Conservation (phyloP, 495 filamentous ascomycete genomes). For the Staphylotrichum longicolle region DNA sequence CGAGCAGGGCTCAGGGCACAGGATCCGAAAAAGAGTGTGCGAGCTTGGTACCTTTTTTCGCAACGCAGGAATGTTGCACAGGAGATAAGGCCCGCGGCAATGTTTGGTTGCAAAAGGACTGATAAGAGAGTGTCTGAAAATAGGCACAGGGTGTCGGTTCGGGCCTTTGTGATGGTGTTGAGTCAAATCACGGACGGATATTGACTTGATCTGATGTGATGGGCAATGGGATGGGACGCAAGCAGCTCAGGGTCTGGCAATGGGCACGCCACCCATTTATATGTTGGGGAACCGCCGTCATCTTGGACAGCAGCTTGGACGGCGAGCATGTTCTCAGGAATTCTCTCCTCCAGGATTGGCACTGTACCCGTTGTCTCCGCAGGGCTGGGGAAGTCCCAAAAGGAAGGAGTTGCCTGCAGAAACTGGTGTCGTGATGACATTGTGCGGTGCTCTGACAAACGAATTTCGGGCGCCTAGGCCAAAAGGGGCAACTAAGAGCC, state of each 20-base stretch:
- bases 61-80: constrained; percentile 23
- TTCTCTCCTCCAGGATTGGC: constrained; percentile 1
- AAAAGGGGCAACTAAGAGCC: constrained; percentile 26
- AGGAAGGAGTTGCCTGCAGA: constrained; percentile 24
- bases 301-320: not conserved
- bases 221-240: not conserved
- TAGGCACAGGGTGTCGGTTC: constrained; percentile 14
- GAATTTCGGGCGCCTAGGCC: constrained; percentile 27
- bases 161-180: constrained; percentile 9
- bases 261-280: constrained; percentile 24
- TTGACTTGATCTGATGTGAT: constrained; percentile 10
- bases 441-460: constrained; percentile 29
- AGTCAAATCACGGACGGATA: constrained; percentile 14
- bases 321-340: constrained; percentile 13
- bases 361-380: constrained; percentile 21
- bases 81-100: constrained; percentile 30
- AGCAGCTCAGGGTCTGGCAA: not conserved
- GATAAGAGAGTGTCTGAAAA: constrained; percentile 30
- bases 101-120: constrained; percentile 27
- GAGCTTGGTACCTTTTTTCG: constrained; percentile 19
- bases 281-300: constrained; percentile 8
- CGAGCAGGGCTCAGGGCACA: constrained; percentile 2
- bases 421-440: constrained; percentile 34
- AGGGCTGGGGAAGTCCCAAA: constrained; percentile 13
- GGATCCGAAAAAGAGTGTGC: constrained; percentile 10